Conservation (phyloP, 208 protist species). For the Leishmania aethiopica region DNA sequence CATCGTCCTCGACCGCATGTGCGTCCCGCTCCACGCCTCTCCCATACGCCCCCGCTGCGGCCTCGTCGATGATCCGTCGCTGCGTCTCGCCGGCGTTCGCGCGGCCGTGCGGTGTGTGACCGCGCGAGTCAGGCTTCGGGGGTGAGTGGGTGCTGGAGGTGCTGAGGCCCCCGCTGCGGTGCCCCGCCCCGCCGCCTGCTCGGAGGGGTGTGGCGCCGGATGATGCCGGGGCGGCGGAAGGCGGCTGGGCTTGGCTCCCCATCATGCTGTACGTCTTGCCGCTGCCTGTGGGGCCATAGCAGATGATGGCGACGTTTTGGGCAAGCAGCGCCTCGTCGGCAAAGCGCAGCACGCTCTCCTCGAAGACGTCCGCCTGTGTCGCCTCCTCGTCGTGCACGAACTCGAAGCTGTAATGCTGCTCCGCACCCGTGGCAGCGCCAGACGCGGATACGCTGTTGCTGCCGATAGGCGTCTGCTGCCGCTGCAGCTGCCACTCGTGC, state of each 20-base stretch:
- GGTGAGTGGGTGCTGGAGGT: not conserved
- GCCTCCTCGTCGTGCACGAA: slow-evolving; percentile 84
- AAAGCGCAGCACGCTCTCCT: slow-evolving; percentile 85
- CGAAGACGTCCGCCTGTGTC: slow-evolving; percentile 89
- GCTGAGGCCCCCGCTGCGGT: not conserved
- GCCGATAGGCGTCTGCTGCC: not conserved
- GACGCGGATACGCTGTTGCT: slow-evolving; percentile 10
- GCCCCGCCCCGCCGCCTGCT: not conserved
- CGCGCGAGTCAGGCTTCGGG: not conserved
- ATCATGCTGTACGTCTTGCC: slow-evolving; percentile 93
- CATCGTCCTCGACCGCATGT: slow-evolving; percentile 12
- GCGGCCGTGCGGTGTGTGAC: slow-evolving; percentile 1
- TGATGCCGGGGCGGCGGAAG: not conserved
- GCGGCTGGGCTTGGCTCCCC: slow-evolving; percentile 37
- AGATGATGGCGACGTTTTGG: slow-evolving; percentile 84
- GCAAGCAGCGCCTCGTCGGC: slow-evolving; percentile 83
- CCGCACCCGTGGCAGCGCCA: slow-evolving; percentile 20
- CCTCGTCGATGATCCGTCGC: slow-evolving; percentile 10
- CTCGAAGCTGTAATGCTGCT: slow-evolving; percentile 87
- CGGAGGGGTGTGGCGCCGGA: not conserved
- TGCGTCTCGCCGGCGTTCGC: not conserved
- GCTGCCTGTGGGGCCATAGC: slow-evolving; percentile 88
- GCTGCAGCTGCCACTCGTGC: not conserved
- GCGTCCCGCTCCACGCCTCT: slow-evolving; percentile 1
- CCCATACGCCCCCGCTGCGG: not conserved